A percentile compares a stretch with the other conserved stretches of the same genome.
Evolutionary conservation across 352 stramenopile species (phyloP).

Genomic region (Globisporangium nunn): DNA sequence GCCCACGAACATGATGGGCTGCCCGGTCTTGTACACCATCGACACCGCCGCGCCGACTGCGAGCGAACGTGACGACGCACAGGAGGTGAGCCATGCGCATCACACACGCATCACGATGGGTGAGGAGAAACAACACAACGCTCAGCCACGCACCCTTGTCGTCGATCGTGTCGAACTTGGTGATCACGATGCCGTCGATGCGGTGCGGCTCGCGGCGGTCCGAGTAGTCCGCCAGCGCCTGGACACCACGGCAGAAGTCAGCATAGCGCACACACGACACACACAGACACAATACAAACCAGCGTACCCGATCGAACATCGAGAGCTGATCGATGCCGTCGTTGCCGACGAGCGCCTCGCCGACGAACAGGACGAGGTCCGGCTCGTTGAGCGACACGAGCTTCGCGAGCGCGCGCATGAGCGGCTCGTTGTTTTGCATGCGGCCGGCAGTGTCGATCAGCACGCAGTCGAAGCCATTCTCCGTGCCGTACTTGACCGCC

Average conservation of each 20-base stretch:
- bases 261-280: neutral
- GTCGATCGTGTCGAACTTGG: slow-evolving; percentile 99
- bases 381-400: slow-evolving; percentile 95
- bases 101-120: too few relatives aligned
- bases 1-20: slow-evolving; percentile 98
- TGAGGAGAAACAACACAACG: too few relatives aligned
- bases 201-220: slow-evolving; percentile 80
- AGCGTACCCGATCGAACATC: slow-evolving; percentile 89
- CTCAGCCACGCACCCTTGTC: slow-evolving; percentile 84
- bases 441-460: slow-evolving; percentile 98
- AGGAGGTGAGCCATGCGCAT: neutral
- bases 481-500: slow-evolving; percentile 92
- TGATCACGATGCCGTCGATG: slow-evolving; percentile 98
- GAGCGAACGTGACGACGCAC: slow-evolving; percentile 1
- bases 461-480: slow-evolving; percentile 95
- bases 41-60: slow-evolving; percentile 98
- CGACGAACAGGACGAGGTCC: slow-evolving; percentile 98
- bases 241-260: slow-evolving; percentile 5
- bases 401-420: slow-evolving; percentile 98
- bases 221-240: slow-evolving; percentile 88
- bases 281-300: neutral
- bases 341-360: slow-evolving; percentile 98
- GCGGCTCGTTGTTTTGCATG: slow-evolving; percentile 99
- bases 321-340: slow-evolving; percentile 98
- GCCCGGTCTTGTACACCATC: slow-evolving; percentile 98